phyloP scores from a whole-genome alignment of 169 alveolate species.

The Cryptosporidium sp. region DNA sequence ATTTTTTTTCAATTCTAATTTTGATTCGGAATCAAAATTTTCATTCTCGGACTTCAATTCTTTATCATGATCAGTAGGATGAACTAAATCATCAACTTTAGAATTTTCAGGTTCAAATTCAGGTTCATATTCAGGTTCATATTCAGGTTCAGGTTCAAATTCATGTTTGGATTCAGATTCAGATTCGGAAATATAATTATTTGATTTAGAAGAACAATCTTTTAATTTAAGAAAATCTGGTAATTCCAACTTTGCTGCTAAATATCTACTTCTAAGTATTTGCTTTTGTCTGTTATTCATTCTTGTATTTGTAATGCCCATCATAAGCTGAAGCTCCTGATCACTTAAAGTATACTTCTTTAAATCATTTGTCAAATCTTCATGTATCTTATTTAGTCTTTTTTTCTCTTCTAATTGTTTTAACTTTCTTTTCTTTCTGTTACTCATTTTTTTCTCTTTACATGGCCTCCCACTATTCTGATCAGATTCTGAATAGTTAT shows the following conservation, averaged over 20 bases:
- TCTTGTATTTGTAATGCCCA: slow-evolving; percentile 49
- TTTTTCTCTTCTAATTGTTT: slow-evolving; percentile 55
- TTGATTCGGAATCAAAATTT: not conserved
- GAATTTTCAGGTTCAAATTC: not conserved
- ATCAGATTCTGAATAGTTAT: not conserved
- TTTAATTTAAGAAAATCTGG: slow-evolving; percentile 77
- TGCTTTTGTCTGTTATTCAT: slow-evolving; percentile 68
- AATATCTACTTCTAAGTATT: slow-evolving; percentile 53
- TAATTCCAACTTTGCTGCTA: slow-evolving; percentile 74
- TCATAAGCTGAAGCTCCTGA: slow-evolving; percentile 74
- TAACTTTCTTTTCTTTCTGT: slow-evolving; percentile 43
- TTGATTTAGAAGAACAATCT: not conserved
- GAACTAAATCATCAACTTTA: no score
- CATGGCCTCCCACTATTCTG: not conserved
- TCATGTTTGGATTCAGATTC: not conserved
- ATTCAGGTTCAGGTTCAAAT: not conserved
- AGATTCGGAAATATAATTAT: not conserved
- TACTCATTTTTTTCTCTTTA: slow-evolving; percentile 28
- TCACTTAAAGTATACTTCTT: slow-evolving; percentile 75
- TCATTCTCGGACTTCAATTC: not conserved
- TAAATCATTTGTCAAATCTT: slow-evolving; percentile 74
- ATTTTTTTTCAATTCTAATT: slow-evolving; percentile 10
- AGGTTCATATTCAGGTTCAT: not conserved
- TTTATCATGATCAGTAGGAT: not conserved
- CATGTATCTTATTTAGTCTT: not conserved